Evolutionary conservation across 2,329 filamentous ascomycete genomes (phyloP), one percentile per base, ranked within the genome.

Genomic region (Aspergillus alliaceus): DNA sequence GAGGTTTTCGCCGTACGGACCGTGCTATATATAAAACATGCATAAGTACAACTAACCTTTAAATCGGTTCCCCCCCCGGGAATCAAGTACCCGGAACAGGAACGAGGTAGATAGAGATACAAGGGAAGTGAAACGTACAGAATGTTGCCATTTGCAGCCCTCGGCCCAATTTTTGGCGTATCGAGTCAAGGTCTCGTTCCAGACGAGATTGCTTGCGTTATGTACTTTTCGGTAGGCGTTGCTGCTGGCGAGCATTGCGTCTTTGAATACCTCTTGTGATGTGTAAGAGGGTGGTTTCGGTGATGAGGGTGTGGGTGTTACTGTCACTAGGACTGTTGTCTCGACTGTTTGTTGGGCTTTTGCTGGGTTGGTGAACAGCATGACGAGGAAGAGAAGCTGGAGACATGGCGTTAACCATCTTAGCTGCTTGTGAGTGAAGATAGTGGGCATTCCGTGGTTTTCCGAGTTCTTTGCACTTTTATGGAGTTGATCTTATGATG

Each of bases 1-100:
- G 3, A 93, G 80, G 72, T 92, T 93, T 75, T 93, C 90, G 66
- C 90, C 90, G 60, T 86, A 86, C 0, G 86, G 84, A 0, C 86
- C 86, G 54, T 81, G 80, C 78, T 81, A 34, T n/a, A 15, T 29
- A 32, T 31, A 48, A 22, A 14, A 2, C 8, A 14, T 12, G 24
- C 24, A 48, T 48, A 20, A 48, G 37, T 40, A 40, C 20, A 24
- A 40, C 37, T 5, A 40, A 24, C 5, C 20, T 2, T 40, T 14
- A 8, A 40, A 39, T 48, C 27, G 9, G 9, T 12, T 8, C 2
- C 18, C 9, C 7, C 11, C 5, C 6, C 15, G 4, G 12, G 15
- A 22, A 2, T 44, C 18, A 18, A 20, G n/a, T 9, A 48, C 1
- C 25, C 9, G 9, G n/a, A 18, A 27, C 7, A 27, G 20, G 3